A percentile compares a stretch with the other conserved stretches of the same genome.
These are phyloP conservation scores for Geoglossum cookeanum DNA, from an alignment of 2,329 filamentous ascomycete species.

Conservation along the genomic window DNA sequence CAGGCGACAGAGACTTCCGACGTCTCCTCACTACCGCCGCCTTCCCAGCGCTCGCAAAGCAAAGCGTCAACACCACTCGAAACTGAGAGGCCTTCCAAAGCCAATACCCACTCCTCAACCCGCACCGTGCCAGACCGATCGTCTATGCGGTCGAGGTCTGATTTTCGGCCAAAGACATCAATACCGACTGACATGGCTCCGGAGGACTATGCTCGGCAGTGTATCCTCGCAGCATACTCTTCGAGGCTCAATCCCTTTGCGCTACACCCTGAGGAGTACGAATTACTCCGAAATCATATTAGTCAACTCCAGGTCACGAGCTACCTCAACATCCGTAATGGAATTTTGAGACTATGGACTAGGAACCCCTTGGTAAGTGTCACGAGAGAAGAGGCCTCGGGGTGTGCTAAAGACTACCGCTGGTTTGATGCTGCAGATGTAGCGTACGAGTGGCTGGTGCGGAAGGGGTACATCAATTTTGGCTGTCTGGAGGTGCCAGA, in stretches of 20 bases:
- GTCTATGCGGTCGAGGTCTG: constrained; percentile 11
- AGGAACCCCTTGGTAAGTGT: constrained; percentile 70
- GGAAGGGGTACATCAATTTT: constrained; percentile 90
- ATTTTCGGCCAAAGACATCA: constrained; percentile 58
- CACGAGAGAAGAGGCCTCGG: constrained; percentile 66
- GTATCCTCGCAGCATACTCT: constrained; percentile 71
- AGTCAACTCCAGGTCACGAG: constrained; percentile 80
- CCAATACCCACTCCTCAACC: background rate
- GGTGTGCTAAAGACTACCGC: constrained; percentile 68
- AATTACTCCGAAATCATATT: constrained; percentile 59
- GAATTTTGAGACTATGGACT: constrained; percentile 77
- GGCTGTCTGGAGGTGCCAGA: constrained; percentile 63
- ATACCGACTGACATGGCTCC: constrained; percentile 58
- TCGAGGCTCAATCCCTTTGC: constrained; percentile 80
- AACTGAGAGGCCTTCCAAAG: background rate
- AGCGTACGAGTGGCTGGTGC: constrained; percentile 80
- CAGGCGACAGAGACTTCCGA: background rate
- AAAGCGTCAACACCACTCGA: background rate
- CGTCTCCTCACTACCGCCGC: background rate
- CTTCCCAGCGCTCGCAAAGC: background rate
- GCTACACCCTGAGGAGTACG: constrained; percentile 69
- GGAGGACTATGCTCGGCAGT: constrained; percentile 75
- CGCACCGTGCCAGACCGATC: background rate
- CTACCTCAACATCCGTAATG: constrained; percentile 91
- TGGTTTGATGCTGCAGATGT: constrained; percentile 82